A percentile compares a stretch with the other conserved stretches of the same genome.
These are phyloP conservation scores for Trametes cingulata DNA, from an alignment of 768 basidiomycete genomes.

Conservation along the genomic window DNA sequence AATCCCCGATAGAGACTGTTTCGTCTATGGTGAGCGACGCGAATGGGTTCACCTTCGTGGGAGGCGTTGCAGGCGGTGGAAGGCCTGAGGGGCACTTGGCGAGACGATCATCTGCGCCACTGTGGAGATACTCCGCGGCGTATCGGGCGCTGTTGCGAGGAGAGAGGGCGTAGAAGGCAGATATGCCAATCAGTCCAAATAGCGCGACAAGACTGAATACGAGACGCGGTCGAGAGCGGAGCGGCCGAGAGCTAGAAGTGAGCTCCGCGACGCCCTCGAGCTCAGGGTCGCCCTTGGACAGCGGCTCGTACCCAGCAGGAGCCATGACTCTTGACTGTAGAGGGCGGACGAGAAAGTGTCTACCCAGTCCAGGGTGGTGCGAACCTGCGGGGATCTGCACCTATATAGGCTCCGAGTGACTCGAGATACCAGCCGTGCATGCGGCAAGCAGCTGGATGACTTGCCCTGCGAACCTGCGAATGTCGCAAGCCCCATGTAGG, in stretches of 20 bases:
- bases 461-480: neutral
- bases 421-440: neutral
- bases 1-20: conserved; percentile 43
- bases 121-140: neutral
- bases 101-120: conserved; percentile 19
- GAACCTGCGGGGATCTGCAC: neutral
- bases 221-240: conserved; percentile 9
- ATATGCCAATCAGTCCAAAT: conserved; percentile 12
- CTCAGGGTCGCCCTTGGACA: conserved; percentile 20
- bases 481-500: neutral
- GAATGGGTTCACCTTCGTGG: conserved; percentile 52
- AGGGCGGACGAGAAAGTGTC: too few relatives aligned
- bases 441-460: neutral
- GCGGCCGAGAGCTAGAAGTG: neutral
- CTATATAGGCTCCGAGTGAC: neutral
- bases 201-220: conserved; percentile 6
- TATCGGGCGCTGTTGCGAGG: neutral
- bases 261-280: conserved; percentile 7
- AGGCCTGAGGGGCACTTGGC: conserved; percentile 37
- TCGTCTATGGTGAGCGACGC: conserved; percentile 48
- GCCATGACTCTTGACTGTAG: conserved; percentile 3
- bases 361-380: neutral
- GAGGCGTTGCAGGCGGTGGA: conserved; percentile 39
- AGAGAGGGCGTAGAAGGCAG: conserved; percentile 18
- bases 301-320: conserved; percentile 19